A percentile compares a stretch with the other conserved stretches of the same genome.
These are phyloP conservation scores for Thelonectria discophora DNA, from an alignment of 2,329 filamentous ascomycete genomes.

Conservation along the genomic window DNA sequence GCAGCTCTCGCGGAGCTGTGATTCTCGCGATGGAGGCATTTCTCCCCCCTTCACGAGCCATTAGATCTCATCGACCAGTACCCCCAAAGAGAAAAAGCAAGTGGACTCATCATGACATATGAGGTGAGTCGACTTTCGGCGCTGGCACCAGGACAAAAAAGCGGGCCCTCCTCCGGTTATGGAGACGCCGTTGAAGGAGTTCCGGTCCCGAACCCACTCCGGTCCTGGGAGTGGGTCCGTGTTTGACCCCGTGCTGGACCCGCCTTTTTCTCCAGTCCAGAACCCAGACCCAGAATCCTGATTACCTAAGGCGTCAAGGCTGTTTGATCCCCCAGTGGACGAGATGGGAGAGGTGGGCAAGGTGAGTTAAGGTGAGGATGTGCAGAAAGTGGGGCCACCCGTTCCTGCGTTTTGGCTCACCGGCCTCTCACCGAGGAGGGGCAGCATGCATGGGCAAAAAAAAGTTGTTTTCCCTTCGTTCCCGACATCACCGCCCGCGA, in stretches of 20 bases:
- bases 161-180: constrained; percentile 1
- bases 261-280: background rate
- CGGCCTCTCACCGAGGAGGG: constrained; percentile 31
- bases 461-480: constrained; percentile 20
- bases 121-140: constrained; percentile 8
- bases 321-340: background rate
- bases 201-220: background rate
- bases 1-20: background rate
- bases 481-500: constrained; percentile 10
- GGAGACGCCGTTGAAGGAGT: background rate
- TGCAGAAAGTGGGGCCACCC: background rate
- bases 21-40: background rate
- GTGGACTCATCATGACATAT: constrained; percentile 1
- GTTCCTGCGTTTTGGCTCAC: constrained; percentile 18
- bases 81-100: background rate
- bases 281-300: too few species aligned
- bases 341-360: background rate
- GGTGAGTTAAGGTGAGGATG: constrained; percentile 9
- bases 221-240: background rate
- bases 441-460: constrained; percentile 16
- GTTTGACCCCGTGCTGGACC: background rate
- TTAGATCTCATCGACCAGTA: background rate
- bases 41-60: background rate
- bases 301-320: background rate
- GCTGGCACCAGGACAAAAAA: background rate